Base-by-base conservation (phyloP, 257 asterid species). In the Capsicum rhomboideum region DNA sequence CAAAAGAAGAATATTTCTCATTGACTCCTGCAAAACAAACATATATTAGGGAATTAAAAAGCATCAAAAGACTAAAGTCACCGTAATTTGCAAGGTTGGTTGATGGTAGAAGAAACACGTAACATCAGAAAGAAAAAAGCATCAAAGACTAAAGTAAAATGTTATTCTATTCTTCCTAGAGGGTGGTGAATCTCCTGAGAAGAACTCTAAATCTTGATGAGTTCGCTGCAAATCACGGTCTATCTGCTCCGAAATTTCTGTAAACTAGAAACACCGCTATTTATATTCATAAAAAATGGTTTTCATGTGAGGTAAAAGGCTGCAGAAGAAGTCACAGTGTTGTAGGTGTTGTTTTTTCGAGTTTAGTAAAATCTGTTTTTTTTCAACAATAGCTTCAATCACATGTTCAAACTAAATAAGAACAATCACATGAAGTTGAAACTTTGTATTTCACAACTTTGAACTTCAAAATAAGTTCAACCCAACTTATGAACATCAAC, bases 1-100 rank as follows among this genome's bases (percentile, higher is more conserved):
- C 55, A 82, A 80, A 26, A 82, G 80, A 78, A 82, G 88, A 17
- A 85, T 64, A 56, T 85, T 82, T 78, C 83, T 85, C 84, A 85
- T 78, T 3, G 67, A 64, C 67, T 85, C 86, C 88, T 82, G 68
- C 66, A 82, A 18, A 82, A 5, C 40, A 9, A 26, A 63, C 8
- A 16, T 55, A 61, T 26, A 29, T 10, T 6, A 18, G 18, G 10
- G 75, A 44, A 10, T 13, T n/a, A 20, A 49, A n/a, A 12, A 13
- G 10, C 10, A 53, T 61, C 40, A 34, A 34, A n/a, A 34, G 23
- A 20, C 26, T 20, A 53, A 53, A 14, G 58, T 53, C 13, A n/a
- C 66, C 14, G n/a, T 58, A 23, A 20, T 58, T 58, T 56, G 26
- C 16, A n/a, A n/a, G 40, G 40, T 34, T 34, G 4, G 40, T 34